These are phyloP conservation scores for Raffaelea albimanens DNA, from an alignment of 2,329 filamentous ascomycete genomes.

Conservation along the genomic window DNA sequence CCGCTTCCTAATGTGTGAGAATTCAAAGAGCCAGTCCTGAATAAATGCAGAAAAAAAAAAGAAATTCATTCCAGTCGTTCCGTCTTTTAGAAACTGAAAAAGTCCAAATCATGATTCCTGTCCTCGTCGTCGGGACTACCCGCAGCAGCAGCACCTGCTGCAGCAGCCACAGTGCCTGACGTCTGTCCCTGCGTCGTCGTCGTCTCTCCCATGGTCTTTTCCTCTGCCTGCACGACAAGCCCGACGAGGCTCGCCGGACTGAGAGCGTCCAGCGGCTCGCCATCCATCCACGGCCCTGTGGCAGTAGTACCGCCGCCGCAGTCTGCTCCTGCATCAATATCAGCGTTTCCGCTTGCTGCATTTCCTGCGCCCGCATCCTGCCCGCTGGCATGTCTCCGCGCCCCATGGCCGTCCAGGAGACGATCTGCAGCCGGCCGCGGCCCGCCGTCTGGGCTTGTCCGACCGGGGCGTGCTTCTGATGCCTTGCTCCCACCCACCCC, in stretches of 20 bases:
- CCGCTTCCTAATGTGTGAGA: too few relatives aligned
- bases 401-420: too few relatives aligned
- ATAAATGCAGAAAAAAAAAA: not conserved
- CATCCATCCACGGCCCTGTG: slow-evolving; percentile 17
- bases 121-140: slow-evolving; percentile 6
- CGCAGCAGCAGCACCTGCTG: not conserved
- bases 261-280: slow-evolving; percentile 11
- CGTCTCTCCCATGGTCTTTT: slow-evolving; percentile 15
- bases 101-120: slow-evolving; percentile 29
- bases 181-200: slow-evolving; percentile 3
- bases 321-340: not conserved
- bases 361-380: too few relatives aligned
- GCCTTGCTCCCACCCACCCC: too few relatives aligned
- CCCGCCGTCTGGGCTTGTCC: too few relatives aligned
- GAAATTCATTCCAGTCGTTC: not conserved
- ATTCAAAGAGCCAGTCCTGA: too few relatives aligned
- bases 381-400: too few relatives aligned
- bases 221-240: slow-evolving; percentile 19
- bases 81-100: slow-evolving; percentile 24
- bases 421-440: too few relatives aligned
- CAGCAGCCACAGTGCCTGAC: not conserved
- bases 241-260: slow-evolving; percentile 23
- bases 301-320: not conserved
- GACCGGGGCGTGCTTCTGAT: too few relatives aligned
- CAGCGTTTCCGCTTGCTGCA: not conserved